phyloP scores from a whole-genome alignment of 192 early-diverging fungal genomes.

The Gonapodya prolifera region DNA sequence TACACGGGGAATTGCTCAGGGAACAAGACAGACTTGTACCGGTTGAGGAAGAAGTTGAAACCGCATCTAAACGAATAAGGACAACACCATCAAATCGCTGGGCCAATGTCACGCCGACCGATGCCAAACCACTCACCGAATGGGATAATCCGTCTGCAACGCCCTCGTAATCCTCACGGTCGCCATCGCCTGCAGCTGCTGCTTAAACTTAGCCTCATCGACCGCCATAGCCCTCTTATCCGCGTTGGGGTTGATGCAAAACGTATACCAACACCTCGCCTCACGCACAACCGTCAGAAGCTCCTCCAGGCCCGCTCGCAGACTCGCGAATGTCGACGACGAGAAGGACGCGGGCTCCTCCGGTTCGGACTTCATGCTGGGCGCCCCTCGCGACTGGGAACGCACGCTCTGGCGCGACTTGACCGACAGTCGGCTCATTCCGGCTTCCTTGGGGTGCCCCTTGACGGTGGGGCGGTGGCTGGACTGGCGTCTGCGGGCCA shows the following conservation, averaged over 20 bases:
- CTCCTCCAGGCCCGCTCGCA: conserved; percentile 45
- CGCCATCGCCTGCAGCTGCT: conserved; percentile 55
- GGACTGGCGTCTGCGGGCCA: conserved; percentile 59
- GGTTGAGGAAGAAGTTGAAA: not conserved
- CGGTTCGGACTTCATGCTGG: not conserved
- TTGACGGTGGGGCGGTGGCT: conserved; percentile 55
- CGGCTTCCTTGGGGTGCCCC: not conserved
- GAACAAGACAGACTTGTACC: not conserved
- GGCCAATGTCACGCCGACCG: no score
- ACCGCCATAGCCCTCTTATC: conserved; percentile 19
- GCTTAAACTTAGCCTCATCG: conserved; percentile 47
- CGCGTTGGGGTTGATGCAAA: conserved; percentile 67
- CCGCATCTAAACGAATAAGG: not conserved
- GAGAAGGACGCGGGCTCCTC: not conserved
- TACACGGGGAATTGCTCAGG: no score
- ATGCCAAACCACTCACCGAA: no score
- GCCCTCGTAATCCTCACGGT: conserved; percentile 50
- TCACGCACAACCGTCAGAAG: conserved; percentile 5
- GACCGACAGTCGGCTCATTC: not conserved
- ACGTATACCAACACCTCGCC: conserved; percentile 68
- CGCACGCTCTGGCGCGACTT: not conserved
- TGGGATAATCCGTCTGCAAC: not conserved
- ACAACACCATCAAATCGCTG: no score
- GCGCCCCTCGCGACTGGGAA: not conserved
- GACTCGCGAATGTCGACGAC: not conserved